Conservation (phyloP, 2,329 filamentous ascomycete species). For the Aspergillus persii region DNA sequence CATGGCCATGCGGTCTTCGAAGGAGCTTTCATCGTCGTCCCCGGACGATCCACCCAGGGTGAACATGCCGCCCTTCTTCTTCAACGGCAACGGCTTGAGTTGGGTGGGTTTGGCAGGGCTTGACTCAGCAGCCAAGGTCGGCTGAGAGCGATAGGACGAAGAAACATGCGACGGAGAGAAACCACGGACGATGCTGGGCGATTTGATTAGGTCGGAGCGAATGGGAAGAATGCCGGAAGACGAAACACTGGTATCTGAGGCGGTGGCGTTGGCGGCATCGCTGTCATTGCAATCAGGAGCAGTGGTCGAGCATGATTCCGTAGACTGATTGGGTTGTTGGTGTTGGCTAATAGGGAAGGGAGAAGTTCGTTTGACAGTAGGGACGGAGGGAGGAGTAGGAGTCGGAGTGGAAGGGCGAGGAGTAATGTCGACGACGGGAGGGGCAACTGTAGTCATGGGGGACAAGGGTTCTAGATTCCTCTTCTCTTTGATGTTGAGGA, state of each 20-base stretch:
- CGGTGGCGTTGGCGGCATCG: slow-evolving; percentile 40
- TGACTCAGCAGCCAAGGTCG: slow-evolving; percentile 51
- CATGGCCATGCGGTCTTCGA: slow-evolving; percentile 60
- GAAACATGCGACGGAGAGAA: slow-evolving; percentile 76
- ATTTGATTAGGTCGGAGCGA: slow-evolving; percentile 51
- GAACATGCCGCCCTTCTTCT: slow-evolving; percentile 67
- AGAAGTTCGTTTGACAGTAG: slow-evolving; percentile 32
- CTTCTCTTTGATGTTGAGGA: slow-evolving; percentile 85
- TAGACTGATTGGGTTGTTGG: slow-evolving; percentile 43
- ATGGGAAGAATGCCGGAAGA: slow-evolving; percentile 46
- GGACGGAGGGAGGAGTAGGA: slow-evolving; percentile 32
- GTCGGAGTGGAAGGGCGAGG: slow-evolving; percentile 44
- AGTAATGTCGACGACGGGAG: slow-evolving; percentile 42
- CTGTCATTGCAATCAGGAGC: slow-evolving; percentile 45
- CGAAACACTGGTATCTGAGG: slow-evolving; percentile 62
- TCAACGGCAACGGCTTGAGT: slow-evolving; percentile 52
- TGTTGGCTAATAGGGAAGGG: slow-evolving; percentile 27
- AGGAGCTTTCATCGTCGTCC: slow-evolving; percentile 77
- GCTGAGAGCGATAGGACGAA: slow-evolving; percentile 64
- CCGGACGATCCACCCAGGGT: slow-evolving; percentile 80
- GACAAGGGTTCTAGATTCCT: slow-evolving; percentile 61
- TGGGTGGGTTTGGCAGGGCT: slow-evolving; percentile 61
- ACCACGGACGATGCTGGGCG: slow-evolving; percentile 75
- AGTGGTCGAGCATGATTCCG: slow-evolving; percentile 62
- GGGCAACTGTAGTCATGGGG: slow-evolving; percentile 40